Conservation (phyloP, 2,329 filamentous ascomycete genomes). For the Colletotrichum horii region DNA sequence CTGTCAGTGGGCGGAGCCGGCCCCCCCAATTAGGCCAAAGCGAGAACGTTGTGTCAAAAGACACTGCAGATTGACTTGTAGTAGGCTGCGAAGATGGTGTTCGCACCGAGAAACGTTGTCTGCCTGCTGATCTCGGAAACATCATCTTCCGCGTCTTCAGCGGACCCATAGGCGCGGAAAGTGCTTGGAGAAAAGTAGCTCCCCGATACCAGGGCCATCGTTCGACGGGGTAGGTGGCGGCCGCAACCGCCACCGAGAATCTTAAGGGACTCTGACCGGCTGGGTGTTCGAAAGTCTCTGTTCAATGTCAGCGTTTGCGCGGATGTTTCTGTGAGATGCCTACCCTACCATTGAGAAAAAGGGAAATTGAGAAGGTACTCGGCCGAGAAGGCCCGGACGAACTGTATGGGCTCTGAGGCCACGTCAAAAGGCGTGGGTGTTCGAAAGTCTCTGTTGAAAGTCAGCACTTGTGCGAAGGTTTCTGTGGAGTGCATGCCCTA, state of each 20-base stretch:
- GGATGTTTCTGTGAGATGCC: background rate
- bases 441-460: background rate
- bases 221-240: background rate
- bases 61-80: background rate
- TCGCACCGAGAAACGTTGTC: rapidly evolving
- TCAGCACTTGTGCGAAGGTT: background rate
- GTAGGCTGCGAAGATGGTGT: background rate
- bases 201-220: background rate
- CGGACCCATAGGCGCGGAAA: background rate
- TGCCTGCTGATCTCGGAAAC: background rate
- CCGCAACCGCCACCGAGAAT: background rate
- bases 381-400: background rate
- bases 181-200: background rate
- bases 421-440: background rate
- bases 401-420: background rate
- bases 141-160: background rate
- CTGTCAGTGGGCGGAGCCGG: rapidly evolving
- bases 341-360: background rate
- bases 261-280: background rate
- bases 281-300: background rate
- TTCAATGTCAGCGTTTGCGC: background rate
- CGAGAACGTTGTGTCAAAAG: background rate
- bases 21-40: background rate
- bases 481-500: background rate
- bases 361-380: background rate